Percentiles rank a stretch among this genome's conserved stretches.
Conservation (phyloP, 306 rosid genomes). For the Cicer cuneatum region DNA sequence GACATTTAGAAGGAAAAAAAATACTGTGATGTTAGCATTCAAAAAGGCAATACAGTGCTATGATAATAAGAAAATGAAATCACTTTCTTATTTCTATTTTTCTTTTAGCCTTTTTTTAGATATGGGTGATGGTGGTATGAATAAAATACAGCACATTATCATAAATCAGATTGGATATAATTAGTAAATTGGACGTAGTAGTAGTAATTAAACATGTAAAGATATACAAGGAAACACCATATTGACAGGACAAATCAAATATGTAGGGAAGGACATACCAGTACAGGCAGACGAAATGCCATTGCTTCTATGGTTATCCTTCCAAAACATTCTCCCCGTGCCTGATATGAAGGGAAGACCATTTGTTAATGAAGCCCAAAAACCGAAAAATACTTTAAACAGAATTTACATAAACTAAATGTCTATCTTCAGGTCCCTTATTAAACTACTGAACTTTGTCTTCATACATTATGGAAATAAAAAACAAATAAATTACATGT, state of each 20-base stretch:
- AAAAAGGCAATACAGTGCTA: not conserved
- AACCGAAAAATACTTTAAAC: not conserved
- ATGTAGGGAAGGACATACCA: conserved; percentile 56
- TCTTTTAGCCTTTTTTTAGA: not conserved
- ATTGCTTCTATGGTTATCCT: conserved; percentile 89
- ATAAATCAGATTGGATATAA: not conserved
- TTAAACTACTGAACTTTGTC: not conserved
- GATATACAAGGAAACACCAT: conserved; percentile 4
- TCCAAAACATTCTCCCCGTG: conserved; percentile 84
- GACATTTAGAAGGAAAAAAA: not conserved
- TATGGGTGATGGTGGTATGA: not conserved
- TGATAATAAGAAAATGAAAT: conserved; percentile 7
- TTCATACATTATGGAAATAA: not conserved
- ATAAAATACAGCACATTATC: conserved; percentile 4
- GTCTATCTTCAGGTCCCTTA: conserved; percentile 4
- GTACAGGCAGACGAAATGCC: conserved; percentile 85
- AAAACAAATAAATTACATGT: conserved; percentile 9
- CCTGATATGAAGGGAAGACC: conserved; percentile 53
- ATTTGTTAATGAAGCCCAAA: conserved; percentile 17
- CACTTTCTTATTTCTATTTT: not conserved
- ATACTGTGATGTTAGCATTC: not conserved
- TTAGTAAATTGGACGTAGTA: not conserved
- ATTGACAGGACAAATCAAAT: conserved; percentile 18
- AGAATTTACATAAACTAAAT: conserved; percentile 8
- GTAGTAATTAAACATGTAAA: not conserved